Base-by-base conservation (phyloP, 2,329 filamentous ascomycete genomes). In the Penicillium vulpinum region DNA sequence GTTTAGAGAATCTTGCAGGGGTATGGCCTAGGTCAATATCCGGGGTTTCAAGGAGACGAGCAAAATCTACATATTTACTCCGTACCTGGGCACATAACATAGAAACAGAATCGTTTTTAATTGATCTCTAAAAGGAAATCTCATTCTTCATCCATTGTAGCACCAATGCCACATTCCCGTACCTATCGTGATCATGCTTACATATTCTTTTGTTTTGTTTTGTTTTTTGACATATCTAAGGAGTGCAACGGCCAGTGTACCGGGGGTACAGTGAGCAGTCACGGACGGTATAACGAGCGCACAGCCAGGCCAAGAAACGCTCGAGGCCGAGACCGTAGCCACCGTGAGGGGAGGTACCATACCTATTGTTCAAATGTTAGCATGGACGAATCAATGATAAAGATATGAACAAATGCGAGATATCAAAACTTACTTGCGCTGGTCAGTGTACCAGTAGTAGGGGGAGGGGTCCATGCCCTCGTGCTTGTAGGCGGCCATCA, bases 371-470 rank as follows among this genome's bases (percentile, higher is more conserved):
- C 61, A 31, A 31, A 33, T 41, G 21, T 60, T 41, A 51, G 28
- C 40, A 26, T 58, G 18, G 11, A 26, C 21, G 7, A 11, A 54
- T 51, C 26, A 33, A 46, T 11, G 22, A 15, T 2, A 36, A 9
- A 29, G n/a, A 38, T 7, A 26, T 16, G 15, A 24, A 11, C 6
- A 39, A 49, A 18, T 5, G 38, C 31, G 47, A 11, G 45, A 33
- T 43, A 46, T 18, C 26, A 51, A 58, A 59, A 86, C 88, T 81
- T 78, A 92, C 90, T 94, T 96, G 73, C 92, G 84, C 84, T 96
- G 92, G 78, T 97, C 94, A 31, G 92, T 95, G 80, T 97, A 99
- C 94, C 94, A 99, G 83, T 95, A 97, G 80, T 97, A 97, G 44
- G 88, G 87, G 67, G 84, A 85, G 21, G 92, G 86, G 67, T 90